Conservation (phyloP, 2,329 filamentous ascomycete species). For the Ceratocystis cubensis region DNA sequence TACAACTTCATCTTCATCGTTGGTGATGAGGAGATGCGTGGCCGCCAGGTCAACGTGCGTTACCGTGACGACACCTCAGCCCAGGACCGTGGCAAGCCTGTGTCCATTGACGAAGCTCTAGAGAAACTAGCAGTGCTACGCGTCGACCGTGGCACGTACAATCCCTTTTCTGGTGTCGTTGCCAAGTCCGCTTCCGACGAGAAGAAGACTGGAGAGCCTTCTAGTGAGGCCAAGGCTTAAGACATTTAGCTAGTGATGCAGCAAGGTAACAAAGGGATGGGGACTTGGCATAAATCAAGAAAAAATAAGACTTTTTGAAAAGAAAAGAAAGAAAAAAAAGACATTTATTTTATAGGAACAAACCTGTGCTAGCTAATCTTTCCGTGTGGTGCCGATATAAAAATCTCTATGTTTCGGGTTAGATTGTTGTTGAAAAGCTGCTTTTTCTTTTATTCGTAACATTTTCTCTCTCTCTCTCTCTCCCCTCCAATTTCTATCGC, state of each 20-base stretch:
- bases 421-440: conserved; percentile 5
- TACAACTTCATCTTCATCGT: conserved; percentile 75
- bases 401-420: neutral
- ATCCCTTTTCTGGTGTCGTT: conserved; percentile 22
- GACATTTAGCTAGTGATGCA: neutral
- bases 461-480: neutral
- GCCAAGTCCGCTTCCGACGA: conserved; percentile 12
- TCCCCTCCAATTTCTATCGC: neutral
- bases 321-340: conserved; percentile 18
- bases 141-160: conserved; percentile 29
- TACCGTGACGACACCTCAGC: conserved; percentile 51
- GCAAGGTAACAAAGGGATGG: neutral
- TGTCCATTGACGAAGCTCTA: conserved; percentile 44
- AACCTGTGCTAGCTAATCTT: neutral
- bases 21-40: conserved; percentile 48
- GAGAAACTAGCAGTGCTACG: conserved; percentile 42
- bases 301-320: conserved; percentile 20
- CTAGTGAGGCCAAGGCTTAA: conserved; percentile 8
- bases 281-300: conserved; percentile 18
- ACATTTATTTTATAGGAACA: neutral
- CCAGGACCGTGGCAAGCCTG: conserved; percentile 48
- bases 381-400: neutral
- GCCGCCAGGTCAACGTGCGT: conserved; percentile 49
- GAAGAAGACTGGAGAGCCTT: conserved; percentile 13
- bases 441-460: neutral